Percentiles rank a stretch among this genome's conserved stretches.
These are phyloP conservation scores for Mimosa bimucronata DNA, from an alignment of 306 rosid genomes.

Conservation along the genomic window DNA sequence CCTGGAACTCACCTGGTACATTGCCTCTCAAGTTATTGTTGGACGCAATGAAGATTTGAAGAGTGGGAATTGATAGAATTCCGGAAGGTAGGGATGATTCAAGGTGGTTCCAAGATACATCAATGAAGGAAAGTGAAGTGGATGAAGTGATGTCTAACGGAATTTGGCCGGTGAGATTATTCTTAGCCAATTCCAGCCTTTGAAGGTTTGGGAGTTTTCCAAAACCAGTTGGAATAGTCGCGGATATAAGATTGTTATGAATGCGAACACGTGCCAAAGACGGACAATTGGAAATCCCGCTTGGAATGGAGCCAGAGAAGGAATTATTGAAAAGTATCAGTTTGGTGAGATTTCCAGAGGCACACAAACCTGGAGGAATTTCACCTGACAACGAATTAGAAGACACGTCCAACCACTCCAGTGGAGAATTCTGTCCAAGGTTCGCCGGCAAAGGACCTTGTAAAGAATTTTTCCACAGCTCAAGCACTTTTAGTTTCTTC, in stretches of 20 bases:
- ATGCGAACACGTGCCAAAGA: conserved; percentile 79
- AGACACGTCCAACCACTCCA: conserved; percentile 88
- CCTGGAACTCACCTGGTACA: conserved; percentile 73
- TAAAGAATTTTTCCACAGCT: conserved; percentile 75
- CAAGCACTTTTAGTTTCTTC: conserved; percentile 67
- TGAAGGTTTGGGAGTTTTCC: conserved; percentile 74
- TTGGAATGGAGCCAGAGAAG: conserved; percentile 75
- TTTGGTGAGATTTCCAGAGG: conserved; percentile 72
- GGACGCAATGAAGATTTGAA: conserved; percentile 82
- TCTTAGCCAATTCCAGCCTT: conserved; percentile 76
- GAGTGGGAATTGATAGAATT: conserved; percentile 66
- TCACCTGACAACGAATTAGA: conserved; percentile 76
- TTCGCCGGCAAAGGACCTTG: conserved; percentile 70
- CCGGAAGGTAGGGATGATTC: conserved; percentile 69
- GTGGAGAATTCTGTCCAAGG: conserved; percentile 77
- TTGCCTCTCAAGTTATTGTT: conserved; percentile 66
- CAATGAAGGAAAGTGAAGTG: conserved; percentile 79
- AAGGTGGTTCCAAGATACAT: conserved; percentile 73
- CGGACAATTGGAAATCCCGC: conserved; percentile 64
- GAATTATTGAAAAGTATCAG: conserved; percentile 90
- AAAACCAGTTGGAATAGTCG: conserved; percentile 73
- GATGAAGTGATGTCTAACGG: conserved; percentile 68
- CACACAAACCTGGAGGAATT: conserved; percentile 80
- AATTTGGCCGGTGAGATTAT: conserved; percentile 72
- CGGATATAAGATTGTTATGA: conserved; percentile 75